phyloP scores from a whole-genome alignment of 495 filamentous ascomycete species.

The Patellaria atrata region DNA sequence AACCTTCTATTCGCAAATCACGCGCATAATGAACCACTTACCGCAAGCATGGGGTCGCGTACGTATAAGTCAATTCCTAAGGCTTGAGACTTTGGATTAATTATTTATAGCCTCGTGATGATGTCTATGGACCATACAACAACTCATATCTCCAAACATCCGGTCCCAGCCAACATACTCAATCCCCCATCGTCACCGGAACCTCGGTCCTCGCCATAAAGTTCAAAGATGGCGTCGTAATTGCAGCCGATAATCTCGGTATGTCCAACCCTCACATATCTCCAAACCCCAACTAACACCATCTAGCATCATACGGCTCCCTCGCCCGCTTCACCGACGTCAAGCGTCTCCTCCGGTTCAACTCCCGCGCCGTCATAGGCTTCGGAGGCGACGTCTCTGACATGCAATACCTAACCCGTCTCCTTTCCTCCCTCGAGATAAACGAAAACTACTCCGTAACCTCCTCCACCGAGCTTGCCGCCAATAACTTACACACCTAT shows the following conservation, averaged over 20 bases:
- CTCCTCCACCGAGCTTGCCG: slow-evolving; percentile 47
- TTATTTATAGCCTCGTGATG: slow-evolving; percentile 65
- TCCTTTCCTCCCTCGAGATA: slow-evolving; percentile 72
- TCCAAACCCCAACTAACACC: background rate
- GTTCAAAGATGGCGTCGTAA: slow-evolving; percentile 89
- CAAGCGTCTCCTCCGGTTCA: slow-evolving; percentile 74
- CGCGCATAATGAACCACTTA: slow-evolving; percentile 82
- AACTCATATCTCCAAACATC: slow-evolving; percentile 59
- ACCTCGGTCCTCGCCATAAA: slow-evolving; percentile 90
- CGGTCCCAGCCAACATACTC: slow-evolving; percentile 70
- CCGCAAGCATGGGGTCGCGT: slow-evolving; percentile 95
- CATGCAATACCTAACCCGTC: slow-evolving; percentile 94
- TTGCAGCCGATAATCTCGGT: slow-evolving; percentile 96
- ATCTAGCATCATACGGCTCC: slow-evolving; percentile 84
- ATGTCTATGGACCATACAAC: slow-evolving; percentile 90
- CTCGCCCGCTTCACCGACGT: slow-evolving; percentile 93
- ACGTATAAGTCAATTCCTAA: slow-evolving; percentile 29
- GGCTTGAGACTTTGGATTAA: slow-evolving; percentile 8
- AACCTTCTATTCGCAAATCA: no score
- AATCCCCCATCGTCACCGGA: slow-evolving; percentile 83
- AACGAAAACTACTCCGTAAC: slow-evolving; percentile 61
- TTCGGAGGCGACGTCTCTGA: slow-evolving; percentile 93
- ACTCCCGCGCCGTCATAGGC: slow-evolving; percentile 57
- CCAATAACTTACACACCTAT: slow-evolving; percentile 92
- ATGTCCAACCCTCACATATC: slow-evolving; percentile 18